A percentile compares a stretch with the other conserved stretches of the same genome.
Evolutionary conservation across 441 rosid genomes (phyloP).

Genomic region (Flueggea neowawraea): DNA sequence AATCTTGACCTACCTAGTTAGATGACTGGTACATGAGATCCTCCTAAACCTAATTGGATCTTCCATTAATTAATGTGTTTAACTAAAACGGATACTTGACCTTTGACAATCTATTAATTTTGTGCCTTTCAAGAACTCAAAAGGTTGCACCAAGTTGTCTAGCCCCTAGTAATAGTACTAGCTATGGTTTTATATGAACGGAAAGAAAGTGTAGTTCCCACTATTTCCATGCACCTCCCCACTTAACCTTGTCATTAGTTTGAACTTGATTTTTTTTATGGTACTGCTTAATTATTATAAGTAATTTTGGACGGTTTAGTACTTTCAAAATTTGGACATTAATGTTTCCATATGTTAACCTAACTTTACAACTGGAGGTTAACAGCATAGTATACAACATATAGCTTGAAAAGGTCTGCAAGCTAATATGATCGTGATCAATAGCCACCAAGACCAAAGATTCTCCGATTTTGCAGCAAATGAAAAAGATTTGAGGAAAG

Average conservation of each 20-base stretch:
- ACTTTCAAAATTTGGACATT: background rate
- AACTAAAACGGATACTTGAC: conserved; percentile 8
- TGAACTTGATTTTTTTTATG: conserved; percentile 10
- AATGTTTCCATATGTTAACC: background rate
- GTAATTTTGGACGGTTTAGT: background rate
- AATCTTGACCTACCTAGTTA: too few relatives aligned
- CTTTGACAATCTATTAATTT: background rate
- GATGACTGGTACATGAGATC: too few relatives aligned
- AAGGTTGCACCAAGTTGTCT: conserved; percentile 5
- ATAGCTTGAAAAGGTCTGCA: conserved; percentile 6
- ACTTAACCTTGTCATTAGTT: conserved; percentile 24
- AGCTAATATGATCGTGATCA: background rate
- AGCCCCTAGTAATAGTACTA: background rate
- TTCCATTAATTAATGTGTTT: too few relatives aligned
- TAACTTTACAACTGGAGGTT: conserved; percentile 24
- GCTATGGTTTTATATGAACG: background rate
- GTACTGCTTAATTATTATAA: conserved; percentile 1
- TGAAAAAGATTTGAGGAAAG: conserved; percentile 2
- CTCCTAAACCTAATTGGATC: too few relatives aligned
- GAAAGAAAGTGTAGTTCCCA: conserved; percentile 8
- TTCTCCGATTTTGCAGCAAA: conserved; percentile 17
- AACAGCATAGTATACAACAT: background rate
- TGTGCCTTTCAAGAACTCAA: conserved; percentile 22
- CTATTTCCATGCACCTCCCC: conserved; percentile 33
- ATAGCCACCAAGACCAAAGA: conserved; percentile 10